Evolutionary conservation across 2,329 filamentous ascomycete species (phyloP).

Genomic region (Microcyclospora pomicola): DNA sequence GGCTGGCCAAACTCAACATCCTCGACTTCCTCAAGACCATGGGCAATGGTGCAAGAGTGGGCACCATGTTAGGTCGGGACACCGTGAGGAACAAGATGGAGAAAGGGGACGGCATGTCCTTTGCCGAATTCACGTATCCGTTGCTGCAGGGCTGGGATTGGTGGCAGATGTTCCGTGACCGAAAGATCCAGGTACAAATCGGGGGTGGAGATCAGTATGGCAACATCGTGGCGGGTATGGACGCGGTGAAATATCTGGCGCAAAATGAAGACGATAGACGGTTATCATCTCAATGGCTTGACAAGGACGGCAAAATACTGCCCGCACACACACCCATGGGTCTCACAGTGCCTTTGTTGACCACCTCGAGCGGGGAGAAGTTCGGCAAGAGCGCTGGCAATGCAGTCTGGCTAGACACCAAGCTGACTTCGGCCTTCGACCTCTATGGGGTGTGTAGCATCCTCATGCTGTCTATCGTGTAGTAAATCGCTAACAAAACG

Average conservation of each 20-base stretch:
- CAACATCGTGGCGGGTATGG: constrained; percentile 84
- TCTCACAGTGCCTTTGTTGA: constrained; percentile 81
- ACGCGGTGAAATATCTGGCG: constrained; percentile 65
- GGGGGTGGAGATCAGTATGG: constrained; percentile 93
- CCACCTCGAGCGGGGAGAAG: constrained; percentile 72
- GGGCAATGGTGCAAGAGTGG: constrained; percentile 61
- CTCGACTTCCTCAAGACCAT: constrained; percentile 63
- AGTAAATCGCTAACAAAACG: constrained; percentile 1
- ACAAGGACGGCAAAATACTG: constrained; percentile 25
- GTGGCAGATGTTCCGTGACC: constrained; percentile 67
- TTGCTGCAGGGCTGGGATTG: constrained; percentile 94
- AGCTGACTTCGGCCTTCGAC: constrained; percentile 70
- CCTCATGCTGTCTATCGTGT: background rate
- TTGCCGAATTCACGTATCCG: constrained; percentile 86
- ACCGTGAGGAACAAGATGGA: constrained; percentile 74
- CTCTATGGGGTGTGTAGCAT: constrained; percentile 51
- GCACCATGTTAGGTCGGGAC: constrained; percentile 76
- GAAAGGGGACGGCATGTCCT: constrained; percentile 84
- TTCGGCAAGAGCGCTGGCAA: constrained; percentile 93
- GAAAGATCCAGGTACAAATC: constrained; percentile 68
- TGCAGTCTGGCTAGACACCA: constrained; percentile 78
- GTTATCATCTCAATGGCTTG: constrained; percentile 9
- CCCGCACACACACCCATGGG: constrained; percentile 50
- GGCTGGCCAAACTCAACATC: constrained; percentile 61
- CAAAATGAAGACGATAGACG: constrained; percentile 18